A percentile compares a stretch with the other conserved stretches of the same genome.
Evolutionary conservation across 1,284 basidiomycete genomes (phyloP).

Genomic region (Ustilago tritici): DNA sequence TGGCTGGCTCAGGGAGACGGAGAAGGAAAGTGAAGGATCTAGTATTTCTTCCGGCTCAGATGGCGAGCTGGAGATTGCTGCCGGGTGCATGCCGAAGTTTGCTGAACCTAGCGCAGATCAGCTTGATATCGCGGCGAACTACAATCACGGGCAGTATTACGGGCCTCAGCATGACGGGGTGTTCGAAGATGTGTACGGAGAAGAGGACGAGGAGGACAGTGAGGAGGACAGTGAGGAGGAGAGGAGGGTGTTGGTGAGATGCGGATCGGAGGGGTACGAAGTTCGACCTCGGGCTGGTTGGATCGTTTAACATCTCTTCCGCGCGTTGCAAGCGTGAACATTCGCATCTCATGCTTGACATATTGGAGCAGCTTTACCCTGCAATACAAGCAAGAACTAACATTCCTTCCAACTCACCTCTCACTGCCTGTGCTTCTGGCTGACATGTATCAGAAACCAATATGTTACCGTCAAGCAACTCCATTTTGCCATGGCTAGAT

Average conservation of each 20-base stretch:
- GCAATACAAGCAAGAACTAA: no score
- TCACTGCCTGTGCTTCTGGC: no score
- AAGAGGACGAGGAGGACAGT: neutral
- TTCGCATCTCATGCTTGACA: no score
- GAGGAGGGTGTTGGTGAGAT: conserved; percentile 17
- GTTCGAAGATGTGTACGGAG: neutral
- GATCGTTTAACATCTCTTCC: conserved; percentile 6
- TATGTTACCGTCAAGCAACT: no score
- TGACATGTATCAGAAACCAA: no score
- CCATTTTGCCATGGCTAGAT: no score
- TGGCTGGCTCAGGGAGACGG: neutral
- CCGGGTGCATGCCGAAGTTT: neutral
- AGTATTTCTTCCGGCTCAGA: conserved; percentile 24
- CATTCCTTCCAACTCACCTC: no score
- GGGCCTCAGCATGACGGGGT: neutral
- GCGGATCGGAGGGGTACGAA: conserved; percentile 53
- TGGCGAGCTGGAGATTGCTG: conserved; percentile 6
- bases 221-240: neutral
- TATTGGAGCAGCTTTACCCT: no score
- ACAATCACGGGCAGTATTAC: neutral
- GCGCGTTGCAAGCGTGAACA: no score
- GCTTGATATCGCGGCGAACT: neutral
- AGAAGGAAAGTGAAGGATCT: conserved; percentile 1
- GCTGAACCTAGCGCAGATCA: neutral
- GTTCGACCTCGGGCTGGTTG: conserved; percentile 32